Percentiles rank a stretch among this genome's conserved stretches.
Evolutionary conservation across 139 green algal species (phyloP).

Genomic region (Dunaliella primolecta): DNA sequence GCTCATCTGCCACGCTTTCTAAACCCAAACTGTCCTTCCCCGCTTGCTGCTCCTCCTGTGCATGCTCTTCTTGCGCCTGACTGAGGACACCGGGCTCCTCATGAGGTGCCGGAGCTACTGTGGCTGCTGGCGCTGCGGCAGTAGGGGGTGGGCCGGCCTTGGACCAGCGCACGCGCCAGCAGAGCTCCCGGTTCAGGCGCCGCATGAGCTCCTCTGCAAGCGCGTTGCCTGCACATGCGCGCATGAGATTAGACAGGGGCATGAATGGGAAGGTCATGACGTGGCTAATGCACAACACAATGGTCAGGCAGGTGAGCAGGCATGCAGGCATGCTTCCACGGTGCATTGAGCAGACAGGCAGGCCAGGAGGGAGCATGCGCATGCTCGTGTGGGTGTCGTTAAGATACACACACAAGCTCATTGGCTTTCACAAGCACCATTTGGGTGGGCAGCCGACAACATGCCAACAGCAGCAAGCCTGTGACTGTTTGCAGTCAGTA

Average conservation of each 20-base stretch:
- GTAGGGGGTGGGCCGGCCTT: not conserved
- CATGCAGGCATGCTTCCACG: too few species aligned
- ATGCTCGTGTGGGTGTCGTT: too few species aligned
- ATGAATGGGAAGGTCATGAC: too few species aligned
- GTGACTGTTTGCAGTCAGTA: too few species aligned
- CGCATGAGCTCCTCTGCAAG: conserved; percentile 80
- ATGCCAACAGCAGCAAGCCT: not conserved
- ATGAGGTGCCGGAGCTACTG: not conserved
- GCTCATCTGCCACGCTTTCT: not conserved
- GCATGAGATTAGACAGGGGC: conserved; percentile 24
- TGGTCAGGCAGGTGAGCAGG: too few species aligned
- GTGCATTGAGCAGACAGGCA: too few species aligned
- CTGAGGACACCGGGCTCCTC: not conserved
- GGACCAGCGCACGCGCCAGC: conserved; percentile 20
- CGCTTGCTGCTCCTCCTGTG: not conserved
- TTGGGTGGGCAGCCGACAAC: too few species aligned
- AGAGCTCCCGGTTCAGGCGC: conserved; percentile 5
- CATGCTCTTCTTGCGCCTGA: conserved; percentile 5
- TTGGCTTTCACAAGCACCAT: too few species aligned
- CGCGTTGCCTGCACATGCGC: conserved; percentile 69
- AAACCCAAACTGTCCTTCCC: not conserved
- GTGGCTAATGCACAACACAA: too few species aligned
- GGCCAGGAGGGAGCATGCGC: too few species aligned
- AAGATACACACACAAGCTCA: too few species aligned
- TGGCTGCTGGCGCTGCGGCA: not conserved